phyloP scores from a whole-genome alignment of 2,329 filamentous ascomycete genomes.

The Colletotrichum australisinense region DNA sequence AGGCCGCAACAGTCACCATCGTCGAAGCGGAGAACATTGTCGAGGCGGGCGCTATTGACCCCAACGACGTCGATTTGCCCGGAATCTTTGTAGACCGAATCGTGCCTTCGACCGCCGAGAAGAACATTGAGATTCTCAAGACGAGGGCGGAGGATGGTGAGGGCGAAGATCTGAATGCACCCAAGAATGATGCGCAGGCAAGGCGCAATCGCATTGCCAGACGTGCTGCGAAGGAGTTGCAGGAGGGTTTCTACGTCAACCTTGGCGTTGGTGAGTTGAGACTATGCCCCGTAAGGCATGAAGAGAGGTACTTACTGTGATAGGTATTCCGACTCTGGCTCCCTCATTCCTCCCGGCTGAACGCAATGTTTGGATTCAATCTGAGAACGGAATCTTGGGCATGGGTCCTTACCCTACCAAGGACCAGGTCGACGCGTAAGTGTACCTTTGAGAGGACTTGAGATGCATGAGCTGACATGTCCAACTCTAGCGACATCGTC shows the following conservation, averaged over 20 bases:
- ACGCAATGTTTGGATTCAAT: slow-evolving; percentile 84
- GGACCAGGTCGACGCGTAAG: slow-evolving; percentile 72
- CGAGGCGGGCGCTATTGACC: slow-evolving; percentile 76
- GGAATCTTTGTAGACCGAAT: slow-evolving; percentile 88
- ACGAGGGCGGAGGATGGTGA: slow-evolving; percentile 57
- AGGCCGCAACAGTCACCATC: slow-evolving; percentile 81
- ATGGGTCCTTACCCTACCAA: slow-evolving; percentile 84
- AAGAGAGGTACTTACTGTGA: neutral
- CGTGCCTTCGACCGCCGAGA: slow-evolving; percentile 77
- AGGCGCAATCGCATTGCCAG: slow-evolving; percentile 79
- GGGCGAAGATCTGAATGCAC: slow-evolving; percentile 43
- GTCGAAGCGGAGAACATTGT: slow-evolving; percentile 91
- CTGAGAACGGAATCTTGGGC: slow-evolving; percentile 86
- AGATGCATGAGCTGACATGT: slow-evolving; percentile 39
- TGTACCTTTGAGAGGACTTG: slow-evolving; percentile 23
- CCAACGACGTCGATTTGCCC: slow-evolving; percentile 81
- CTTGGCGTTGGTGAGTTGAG: slow-evolving; percentile 67
- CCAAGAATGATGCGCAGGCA: slow-evolving; percentile 58
- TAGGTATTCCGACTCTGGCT: slow-evolving; percentile 85
- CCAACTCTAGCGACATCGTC: slow-evolving; percentile 69
- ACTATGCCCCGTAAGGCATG: no score
- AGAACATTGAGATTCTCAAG: slow-evolving; percentile 79
- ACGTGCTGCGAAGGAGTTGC: slow-evolving; percentile 83
- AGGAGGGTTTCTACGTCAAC: slow-evolving; percentile 84
- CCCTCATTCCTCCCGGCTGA: slow-evolving; percentile 78